Conservation (phyloP, 371 early-diverging fungal species). For the Mucor indicus region DNA sequence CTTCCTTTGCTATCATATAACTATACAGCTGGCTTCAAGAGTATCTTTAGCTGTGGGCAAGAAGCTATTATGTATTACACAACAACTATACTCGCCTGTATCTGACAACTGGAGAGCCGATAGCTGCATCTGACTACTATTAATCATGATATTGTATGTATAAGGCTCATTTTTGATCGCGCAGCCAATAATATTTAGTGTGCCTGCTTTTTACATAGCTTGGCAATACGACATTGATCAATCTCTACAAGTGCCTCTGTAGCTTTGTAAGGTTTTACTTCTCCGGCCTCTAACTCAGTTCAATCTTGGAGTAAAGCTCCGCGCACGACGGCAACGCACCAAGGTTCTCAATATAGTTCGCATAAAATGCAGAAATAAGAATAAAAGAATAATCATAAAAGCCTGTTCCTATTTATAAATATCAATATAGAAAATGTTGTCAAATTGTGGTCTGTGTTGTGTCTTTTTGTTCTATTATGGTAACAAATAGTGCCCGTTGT, state of each 20-base stretch:
- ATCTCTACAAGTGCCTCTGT: neutral
- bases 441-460: too few species aligned
- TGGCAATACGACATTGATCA: neutral
- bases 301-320: too few species aligned
- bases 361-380: too few species aligned
- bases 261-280: neutral
- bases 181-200: neutral
- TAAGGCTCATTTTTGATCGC: neutral
- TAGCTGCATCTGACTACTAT: neutral
- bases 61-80: neutral
- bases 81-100: neutral
- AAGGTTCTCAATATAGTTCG: too few species aligned
- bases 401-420: too few species aligned
- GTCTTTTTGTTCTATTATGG: too few species aligned
- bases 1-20: conserved; percentile 1
- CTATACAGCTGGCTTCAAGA: neutral
- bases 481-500: too few species aligned
- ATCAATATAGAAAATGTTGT: too few species aligned
- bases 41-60: conserved; percentile 1
- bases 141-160: neutral
- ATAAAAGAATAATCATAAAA: too few species aligned
- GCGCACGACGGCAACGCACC: too few species aligned
- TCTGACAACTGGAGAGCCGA: neutral
- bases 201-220: neutral
- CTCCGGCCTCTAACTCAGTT: neutral